phyloP scores from a whole-genome alignment of 2,329 filamentous ascomycete genomes.

The Rhinocladiella mackenziei region DNA sequence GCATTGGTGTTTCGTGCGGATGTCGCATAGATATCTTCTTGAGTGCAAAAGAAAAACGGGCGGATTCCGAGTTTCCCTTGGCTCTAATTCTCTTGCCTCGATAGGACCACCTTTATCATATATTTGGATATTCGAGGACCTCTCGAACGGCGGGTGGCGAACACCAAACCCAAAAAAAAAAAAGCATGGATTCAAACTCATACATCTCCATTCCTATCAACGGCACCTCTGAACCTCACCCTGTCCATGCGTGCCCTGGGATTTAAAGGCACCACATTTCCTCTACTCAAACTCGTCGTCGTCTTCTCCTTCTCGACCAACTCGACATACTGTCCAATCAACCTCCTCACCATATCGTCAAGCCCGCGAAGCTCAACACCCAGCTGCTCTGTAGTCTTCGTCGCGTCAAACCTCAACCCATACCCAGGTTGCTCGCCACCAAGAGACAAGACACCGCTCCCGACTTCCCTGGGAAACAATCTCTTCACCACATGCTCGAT shows the following conservation, averaged over 20 bases:
- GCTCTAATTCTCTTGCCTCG: no score
- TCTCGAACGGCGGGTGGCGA: no score
- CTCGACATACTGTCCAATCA: conserved; percentile 37
- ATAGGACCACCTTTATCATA: no score
- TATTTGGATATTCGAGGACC: no score
- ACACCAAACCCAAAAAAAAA: no score
- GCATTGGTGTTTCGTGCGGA: conserved; percentile 40
- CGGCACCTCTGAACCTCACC: no score
- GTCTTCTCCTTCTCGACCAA: conserved; percentile 17
- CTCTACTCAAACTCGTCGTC: not conserved
- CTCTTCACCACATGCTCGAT: conserved; percentile 34
- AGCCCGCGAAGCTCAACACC: conserved; percentile 34
- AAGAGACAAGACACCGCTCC: conserved; percentile 23
- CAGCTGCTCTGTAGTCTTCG: conserved; percentile 34
- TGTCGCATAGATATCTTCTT: conserved; percentile 9
- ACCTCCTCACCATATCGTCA: conserved; percentile 37
- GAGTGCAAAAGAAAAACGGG: no score
- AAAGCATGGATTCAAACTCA: no score
- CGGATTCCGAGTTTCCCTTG: no score
- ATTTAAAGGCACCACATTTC: no score
- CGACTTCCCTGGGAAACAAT: conserved; percentile 33
- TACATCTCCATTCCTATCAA: no score
- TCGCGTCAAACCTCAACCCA: conserved; percentile 31
- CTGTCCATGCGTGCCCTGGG: no score
- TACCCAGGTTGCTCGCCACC: conserved; percentile 4